Evolutionary conservation across 1,139 yeast species (phyloP).

Genomic region (Meyerozyma elateridarum): DNA sequence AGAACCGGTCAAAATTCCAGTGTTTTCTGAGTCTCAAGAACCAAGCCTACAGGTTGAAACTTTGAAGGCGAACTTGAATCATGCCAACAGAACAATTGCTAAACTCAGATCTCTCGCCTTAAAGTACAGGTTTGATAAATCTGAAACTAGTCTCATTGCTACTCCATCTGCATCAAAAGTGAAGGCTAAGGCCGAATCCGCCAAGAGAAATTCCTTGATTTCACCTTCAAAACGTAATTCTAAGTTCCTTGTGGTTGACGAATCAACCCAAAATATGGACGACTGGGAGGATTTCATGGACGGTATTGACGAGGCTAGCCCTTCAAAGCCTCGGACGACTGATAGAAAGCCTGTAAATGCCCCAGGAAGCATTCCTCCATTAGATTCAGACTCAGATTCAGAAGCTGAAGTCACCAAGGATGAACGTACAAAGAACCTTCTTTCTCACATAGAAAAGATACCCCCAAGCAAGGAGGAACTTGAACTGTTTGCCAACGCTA

Average conservation of each 20-base stretch:
- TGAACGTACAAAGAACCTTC: conserved; percentile 9
- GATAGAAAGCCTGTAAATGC: neutral
- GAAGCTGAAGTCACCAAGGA: conserved; percentile 15
- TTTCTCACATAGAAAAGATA: conserved; percentile 7
- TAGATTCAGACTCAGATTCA: conserved; percentile 32
- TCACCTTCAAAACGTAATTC: conserved; percentile 38
- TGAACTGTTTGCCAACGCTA: conserved; percentile 44
- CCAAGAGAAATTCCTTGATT: conserved; percentile 21
- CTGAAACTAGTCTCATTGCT: neutral
- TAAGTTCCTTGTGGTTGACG: conserved; percentile 27
- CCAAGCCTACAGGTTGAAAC: conserved; percentile 64
- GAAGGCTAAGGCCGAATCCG: conserved; percentile 6
- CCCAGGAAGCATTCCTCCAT: neutral
- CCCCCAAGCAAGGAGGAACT: conserved; percentile 29
- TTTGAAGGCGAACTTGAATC: conserved; percentile 57
- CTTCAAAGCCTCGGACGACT: conserved; percentile 4
- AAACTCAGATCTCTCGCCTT: conserved; percentile 48
- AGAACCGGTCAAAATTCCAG: conserved; percentile 25
- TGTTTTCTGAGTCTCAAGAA: conserved; percentile 35
- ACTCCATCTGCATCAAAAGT: conserved; percentile 4
- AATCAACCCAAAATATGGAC: conserved; percentile 16
- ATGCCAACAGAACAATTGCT: conserved; percentile 58
- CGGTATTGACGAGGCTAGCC: conserved; percentile 9
- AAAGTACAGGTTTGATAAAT: conserved; percentile 33
- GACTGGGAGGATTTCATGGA: conserved; percentile 42